These are phyloP conservation scores for Primulina tabacum DNA, from an alignment of 257 asterid genomes.

Conservation along the genomic window DNA sequence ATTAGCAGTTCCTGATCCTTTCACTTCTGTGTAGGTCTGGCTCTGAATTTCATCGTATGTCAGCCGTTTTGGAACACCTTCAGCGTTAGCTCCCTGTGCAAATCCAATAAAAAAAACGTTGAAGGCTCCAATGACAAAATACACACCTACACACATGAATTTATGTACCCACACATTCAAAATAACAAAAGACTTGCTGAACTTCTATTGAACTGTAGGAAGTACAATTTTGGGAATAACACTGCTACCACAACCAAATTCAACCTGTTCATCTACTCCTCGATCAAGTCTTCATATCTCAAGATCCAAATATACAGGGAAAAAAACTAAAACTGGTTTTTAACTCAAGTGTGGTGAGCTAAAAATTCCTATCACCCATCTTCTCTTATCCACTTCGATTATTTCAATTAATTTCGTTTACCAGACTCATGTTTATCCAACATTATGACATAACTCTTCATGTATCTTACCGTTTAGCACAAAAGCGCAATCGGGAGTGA, in stretches of 20 bases:
- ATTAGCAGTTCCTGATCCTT: conserved; percentile 95
- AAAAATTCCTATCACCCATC: neutral
- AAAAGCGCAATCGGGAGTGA: neutral
- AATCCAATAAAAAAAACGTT: neutral
- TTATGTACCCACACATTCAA: neutral
- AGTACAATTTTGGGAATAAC: neutral
- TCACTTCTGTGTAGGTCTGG: conserved; percentile 88
- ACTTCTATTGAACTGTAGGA: neutral
- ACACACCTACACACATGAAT: neutral
- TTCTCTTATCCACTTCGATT: neutral
- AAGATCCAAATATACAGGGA: no score
- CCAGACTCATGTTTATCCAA: neutral
- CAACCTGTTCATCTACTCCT: no score
- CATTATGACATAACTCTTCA: neutral
- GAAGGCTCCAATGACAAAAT: neutral
- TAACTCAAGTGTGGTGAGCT: neutral
- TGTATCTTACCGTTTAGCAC: neutral
- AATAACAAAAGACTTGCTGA: neutral
- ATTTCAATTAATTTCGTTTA: neutral
- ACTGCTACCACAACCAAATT: no score
- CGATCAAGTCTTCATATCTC: no score
- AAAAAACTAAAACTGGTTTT: neutral
- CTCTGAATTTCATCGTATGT: conserved; percentile 92
- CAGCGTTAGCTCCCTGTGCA: conserved; percentile 84
- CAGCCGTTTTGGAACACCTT: conserved; percentile 73